Evolutionary conservation across 2,329 filamentous ascomycete species (phyloP).

Genomic region (Parastagonospora avenae): DNA sequence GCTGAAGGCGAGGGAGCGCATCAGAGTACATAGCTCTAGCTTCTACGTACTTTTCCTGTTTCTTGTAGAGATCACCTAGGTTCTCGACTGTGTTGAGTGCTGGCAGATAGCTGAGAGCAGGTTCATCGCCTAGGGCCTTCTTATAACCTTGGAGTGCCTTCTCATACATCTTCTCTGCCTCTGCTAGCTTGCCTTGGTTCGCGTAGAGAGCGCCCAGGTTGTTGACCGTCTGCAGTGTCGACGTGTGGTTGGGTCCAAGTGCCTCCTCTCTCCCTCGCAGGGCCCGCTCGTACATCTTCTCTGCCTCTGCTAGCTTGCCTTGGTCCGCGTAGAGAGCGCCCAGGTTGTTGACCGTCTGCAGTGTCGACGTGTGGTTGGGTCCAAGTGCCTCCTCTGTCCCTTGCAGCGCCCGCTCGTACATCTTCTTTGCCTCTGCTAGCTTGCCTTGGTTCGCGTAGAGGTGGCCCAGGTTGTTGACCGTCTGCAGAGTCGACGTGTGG

Average conservation of each 20-base stretch:
- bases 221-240: slow-evolving; percentile 22
- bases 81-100: background rate
- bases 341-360: too few species aligned
- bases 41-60: background rate
- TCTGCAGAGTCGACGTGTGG: too few species aligned
- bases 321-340: too few species aligned
- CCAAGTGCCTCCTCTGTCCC: too few species aligned
- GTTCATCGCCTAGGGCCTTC: slow-evolving; percentile 16
- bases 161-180: slow-evolving; percentile 5
- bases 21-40: background rate
- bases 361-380: too few species aligned
- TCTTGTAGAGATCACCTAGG: background rate
- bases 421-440: too few species aligned
- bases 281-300: slow-evolving; percentile 20
- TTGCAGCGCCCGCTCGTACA: too few species aligned
- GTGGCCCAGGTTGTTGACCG: too few species aligned
- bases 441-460: too few species aligned
- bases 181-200: slow-evolving; percentile 6
- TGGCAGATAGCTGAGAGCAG: background rate
- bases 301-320: slow-evolving; percentile 1
- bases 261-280: slow-evolving; percentile 20
- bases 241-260: slow-evolving; percentile 16
- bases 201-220: slow-evolving; percentile 24
- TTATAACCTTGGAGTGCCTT: slow-evolving; percentile 11
- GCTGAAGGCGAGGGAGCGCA: background rate